A percentile compares a stretch with the other conserved stretches of the same genome.
Evolutionary conservation across 2,329 filamentous ascomycete genomes (phyloP).

Genomic region (Tolypocladium ovalisporum): DNA sequence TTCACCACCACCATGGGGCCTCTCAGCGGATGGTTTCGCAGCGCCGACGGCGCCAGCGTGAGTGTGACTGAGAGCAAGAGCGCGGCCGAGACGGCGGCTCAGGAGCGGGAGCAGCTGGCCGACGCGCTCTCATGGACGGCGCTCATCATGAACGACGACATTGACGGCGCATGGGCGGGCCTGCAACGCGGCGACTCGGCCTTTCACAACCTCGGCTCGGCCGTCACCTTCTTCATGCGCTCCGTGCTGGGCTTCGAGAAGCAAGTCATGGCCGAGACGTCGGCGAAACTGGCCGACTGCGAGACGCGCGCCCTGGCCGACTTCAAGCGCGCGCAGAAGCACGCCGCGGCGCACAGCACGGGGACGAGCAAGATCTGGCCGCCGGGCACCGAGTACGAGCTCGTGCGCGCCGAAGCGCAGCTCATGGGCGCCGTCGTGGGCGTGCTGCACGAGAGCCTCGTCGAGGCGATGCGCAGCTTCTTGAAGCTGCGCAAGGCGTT

Average conservation of each 20-base stretch:
- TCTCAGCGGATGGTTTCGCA: slow-evolving; percentile 41
- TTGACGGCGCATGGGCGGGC: slow-evolving; percentile 68
- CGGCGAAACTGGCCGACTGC: slow-evolving; percentile 58
- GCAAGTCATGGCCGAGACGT: slow-evolving; percentile 77
- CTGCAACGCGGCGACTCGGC: slow-evolving; percentile 64
- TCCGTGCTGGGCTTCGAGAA: slow-evolving; percentile 88
- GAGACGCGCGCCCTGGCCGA: slow-evolving; percentile 69
- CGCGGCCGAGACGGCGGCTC: slow-evolving; percentile 10
- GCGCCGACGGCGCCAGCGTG: slow-evolving; percentile 18
- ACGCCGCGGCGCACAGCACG: slow-evolving; percentile 25
- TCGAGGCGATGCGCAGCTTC: slow-evolving; percentile 83
- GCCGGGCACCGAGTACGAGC: slow-evolving; percentile 73
- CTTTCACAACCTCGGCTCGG: slow-evolving; percentile 79
- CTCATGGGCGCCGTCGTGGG: slow-evolving; percentile 82
- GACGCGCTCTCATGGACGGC: slow-evolving; percentile 54
- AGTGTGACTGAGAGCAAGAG: slow-evolving; percentile 13
- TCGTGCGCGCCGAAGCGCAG: slow-evolving; percentile 77
- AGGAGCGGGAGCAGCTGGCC: slow-evolving; percentile 43
- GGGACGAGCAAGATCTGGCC: slow-evolving; percentile 50
- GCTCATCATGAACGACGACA: slow-evolving; percentile 80
- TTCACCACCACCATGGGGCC: slow-evolving; percentile 29
- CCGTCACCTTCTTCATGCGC: slow-evolving; percentile 73
- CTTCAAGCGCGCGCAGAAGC: slow-evolving; percentile 62
- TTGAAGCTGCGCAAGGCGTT: slow-evolving; percentile 89
- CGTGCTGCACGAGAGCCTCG: slow-evolving; percentile 84